Percentiles rank a stretch among this genome's conserved stretches.
Evolutionary conservation across 2,329 filamentous ascomycete species (phyloP).

Genomic region (Diaporthe sp.): DNA sequence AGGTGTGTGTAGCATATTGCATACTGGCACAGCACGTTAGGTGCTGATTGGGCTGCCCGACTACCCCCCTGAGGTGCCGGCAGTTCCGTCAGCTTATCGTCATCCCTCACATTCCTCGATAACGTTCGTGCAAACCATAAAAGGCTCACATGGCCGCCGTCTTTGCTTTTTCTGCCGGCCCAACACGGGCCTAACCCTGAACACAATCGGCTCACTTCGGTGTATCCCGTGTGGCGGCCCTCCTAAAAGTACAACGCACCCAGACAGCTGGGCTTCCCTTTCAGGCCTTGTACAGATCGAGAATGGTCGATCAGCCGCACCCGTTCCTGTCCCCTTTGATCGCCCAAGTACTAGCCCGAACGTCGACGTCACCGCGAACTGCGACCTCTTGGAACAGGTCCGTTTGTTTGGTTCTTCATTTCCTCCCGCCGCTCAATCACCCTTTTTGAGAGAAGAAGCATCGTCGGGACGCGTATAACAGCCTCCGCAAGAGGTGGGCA

Average conservation of each 20-base stretch:
- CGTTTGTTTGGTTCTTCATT: conserved; percentile 12
- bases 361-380: conserved; percentile 7
- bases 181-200: conserved; percentile 24
- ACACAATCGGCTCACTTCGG: conserved; percentile 5
- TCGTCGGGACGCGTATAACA: not conserved
- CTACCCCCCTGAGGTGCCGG: conserved; percentile 13
- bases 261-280: not conserved
- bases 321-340: conserved; percentile 3
- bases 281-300: not conserved
- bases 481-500: not conserved
- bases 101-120: conserved; percentile 25
- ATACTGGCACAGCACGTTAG: not conserved
- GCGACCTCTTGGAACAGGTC: not conserved
- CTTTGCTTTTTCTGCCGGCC: conserved; percentile 24
- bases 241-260: conserved; percentile 12
- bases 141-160: conserved; percentile 30
- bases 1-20: conserved; percentile 24
- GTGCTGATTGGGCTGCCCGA: conserved; percentile 8
- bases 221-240: conserved; percentile 24
- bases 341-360: conserved; percentile 4
- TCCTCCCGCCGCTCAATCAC: conserved; percentile 19
- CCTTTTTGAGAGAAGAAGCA: conserved; percentile 15
- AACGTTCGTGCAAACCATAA: conserved; percentile 26
- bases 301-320: conserved; percentile 23
- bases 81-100: conserved; percentile 28